Base-by-base conservation (phyloP, 495 filamentous ascomycete genomes). In the Rusavskia elegans region DNA sequence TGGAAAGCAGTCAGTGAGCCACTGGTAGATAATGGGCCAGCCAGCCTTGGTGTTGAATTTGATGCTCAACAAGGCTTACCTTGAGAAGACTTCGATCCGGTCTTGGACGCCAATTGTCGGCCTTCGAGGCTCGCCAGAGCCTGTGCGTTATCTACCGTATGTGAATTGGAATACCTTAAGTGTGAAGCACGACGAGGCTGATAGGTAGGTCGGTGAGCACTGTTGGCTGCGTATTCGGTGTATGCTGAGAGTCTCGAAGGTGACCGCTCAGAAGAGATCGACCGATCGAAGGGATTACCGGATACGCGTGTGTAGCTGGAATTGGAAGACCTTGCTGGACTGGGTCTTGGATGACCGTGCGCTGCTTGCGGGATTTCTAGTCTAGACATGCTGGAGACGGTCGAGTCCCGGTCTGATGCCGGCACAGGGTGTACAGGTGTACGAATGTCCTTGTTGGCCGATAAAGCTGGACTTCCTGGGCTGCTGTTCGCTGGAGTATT, bases 401-500 rank as follows among this genome's bases (percentile, higher is more conserved):
- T 37, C 16, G 56, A 52, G 23, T 44, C 13, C 50, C 48, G 40
- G 19, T 53, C 49, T 9, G 49, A 42, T 17, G 44, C 29, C 1
- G 49, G 36, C 5, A 37, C 52, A 21, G 9, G 16, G n/a, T 29
- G 50, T 2, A 37, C 25, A 38, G 57, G 17, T 2, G 42, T 55
- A 19, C 44, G n/a, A 19, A 54, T 42, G 14, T 44, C 25, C 7
- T 27, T 50, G 20, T 23, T 56, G 35, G 52, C 29, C 27, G 56
- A 50, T 8, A 57, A 52, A 35, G 48, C 23, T 36, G 56, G 44
- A 23, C 44, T 46, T 27, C 20, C 44, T 23, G 44, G 44, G 8
- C 14, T 51, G 41, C 64, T 70, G 20, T 21, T 64, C 37, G 62
- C 59, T 36, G 79, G 79, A 9, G 82, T 84, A 35, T 74, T 79